phyloP scores from a whole-genome alignment of 208 protist species.

The Leishmania lainsoni region DNA sequence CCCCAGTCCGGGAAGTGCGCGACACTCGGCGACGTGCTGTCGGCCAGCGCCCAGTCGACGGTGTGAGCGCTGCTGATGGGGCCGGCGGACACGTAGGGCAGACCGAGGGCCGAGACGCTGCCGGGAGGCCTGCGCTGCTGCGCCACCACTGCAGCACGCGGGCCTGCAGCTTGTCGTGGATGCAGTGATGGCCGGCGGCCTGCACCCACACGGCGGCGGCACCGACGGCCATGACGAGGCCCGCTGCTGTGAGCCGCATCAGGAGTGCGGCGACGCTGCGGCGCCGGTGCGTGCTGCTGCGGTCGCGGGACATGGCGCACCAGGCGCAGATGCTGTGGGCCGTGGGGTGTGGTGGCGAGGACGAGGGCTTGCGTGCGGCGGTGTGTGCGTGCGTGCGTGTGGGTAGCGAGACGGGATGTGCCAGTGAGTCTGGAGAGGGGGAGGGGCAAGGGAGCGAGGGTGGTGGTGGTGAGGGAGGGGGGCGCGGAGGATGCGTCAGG shows the following conservation, averaged over 20 bases:
- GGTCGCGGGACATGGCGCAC: background rate
- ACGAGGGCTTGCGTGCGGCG: too few species aligned
- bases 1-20: constrained; percentile 13
- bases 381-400: too few species aligned
- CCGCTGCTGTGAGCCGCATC: constrained; percentile 20
- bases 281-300: constrained; percentile 14
- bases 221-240: background rate
- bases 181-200: constrained; percentile 16
- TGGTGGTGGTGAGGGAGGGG: too few species aligned
- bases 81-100: constrained; percentile 5
- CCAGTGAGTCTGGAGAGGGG: too few species aligned
- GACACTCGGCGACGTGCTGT: background rate
- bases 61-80: too few species aligned
- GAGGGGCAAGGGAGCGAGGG: too few species aligned
- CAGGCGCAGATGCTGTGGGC: too few species aligned
- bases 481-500: too few species aligned
- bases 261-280: constrained; percentile 8
- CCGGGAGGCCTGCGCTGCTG: background rate
- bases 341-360: too few species aligned
- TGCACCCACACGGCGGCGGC: background rate
- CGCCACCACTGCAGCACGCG: constrained; percentile 29
- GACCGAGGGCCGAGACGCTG: background rate
- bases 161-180: constrained; percentile 20
- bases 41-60: background rate
- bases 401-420: too few species aligned